Percentiles rank a stretch among this genome's conserved stretches.
Conservation (phyloP, 257 asterid genomes). For the Jasminum sambac region DNA sequence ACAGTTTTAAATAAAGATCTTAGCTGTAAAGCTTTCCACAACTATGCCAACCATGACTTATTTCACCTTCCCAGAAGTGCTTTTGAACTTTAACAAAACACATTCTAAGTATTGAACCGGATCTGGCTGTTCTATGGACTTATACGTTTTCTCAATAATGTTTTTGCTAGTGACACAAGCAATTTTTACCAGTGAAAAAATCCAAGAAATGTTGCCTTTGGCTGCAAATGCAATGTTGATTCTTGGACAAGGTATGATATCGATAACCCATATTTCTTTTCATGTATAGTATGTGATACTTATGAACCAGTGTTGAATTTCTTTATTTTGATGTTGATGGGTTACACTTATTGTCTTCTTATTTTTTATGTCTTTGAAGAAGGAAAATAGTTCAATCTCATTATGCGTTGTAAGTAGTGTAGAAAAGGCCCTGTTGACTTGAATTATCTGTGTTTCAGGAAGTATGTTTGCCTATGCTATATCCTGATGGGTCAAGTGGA, state of each 20-base stretch:
- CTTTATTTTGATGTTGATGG: conserved; percentile 15
- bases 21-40: no score
- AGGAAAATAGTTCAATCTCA: neutral
- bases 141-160: conserved; percentile 12
- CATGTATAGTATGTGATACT: neutral
- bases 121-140: conserved; percentile 16
- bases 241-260: conserved; percentile 76
- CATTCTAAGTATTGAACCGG: neutral
- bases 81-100: no score
- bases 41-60: no score
- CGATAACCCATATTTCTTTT: conserved; percentile 1
- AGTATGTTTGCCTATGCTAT: conserved; percentile 66
- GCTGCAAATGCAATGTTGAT: conserved; percentile 61
- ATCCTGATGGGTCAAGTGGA: conserved; percentile 41
- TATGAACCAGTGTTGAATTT: neutral
- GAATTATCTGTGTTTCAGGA: conserved; percentile 46
- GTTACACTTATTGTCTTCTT: conserved; percentile 10
- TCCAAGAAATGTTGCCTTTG: conserved; percentile 66
- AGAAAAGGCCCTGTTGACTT: neutral
- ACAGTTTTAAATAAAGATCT: no score
- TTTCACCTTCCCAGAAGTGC: no score
- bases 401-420: neutral
- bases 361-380: conserved; percentile 12
- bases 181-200: conserved; percentile 72
- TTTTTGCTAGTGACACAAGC: conserved; percentile 53